Evolutionary conservation across 805 yeast species (phyloP).

Genomic region (Kodamaea neixiangensis): DNA sequence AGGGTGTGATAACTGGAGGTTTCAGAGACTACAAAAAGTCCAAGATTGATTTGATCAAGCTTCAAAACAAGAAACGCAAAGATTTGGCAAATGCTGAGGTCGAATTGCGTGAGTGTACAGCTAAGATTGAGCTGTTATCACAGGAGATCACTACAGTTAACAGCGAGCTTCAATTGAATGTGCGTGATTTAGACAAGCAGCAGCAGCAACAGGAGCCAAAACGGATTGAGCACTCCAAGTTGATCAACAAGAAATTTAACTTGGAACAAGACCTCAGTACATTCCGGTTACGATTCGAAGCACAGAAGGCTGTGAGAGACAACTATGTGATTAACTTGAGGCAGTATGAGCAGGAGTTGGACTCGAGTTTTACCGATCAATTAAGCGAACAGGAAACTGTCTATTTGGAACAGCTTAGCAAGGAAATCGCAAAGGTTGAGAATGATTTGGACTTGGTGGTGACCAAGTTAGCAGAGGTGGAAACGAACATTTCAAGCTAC

Average conservation of each 20-base stretch:
- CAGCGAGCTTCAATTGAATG: slow-evolving; percentile 39
- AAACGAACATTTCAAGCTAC: slow-evolving; percentile 46
- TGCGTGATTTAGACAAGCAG: slow-evolving; percentile 46
- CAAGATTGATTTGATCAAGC: slow-evolving; percentile 68
- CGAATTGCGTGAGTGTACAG: slow-evolving; percentile 40
- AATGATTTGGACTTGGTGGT: slow-evolving; percentile 41
- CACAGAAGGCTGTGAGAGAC: slow-evolving; percentile 34
- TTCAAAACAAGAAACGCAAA: slow-evolving; percentile 51
- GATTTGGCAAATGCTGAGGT: slow-evolving; percentile 45
- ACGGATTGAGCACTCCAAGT: slow-evolving; percentile 42
- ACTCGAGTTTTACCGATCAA: slow-evolving; percentile 53
- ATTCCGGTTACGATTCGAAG: slow-evolving; percentile 34
- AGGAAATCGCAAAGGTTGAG: slow-evolving; percentile 40
- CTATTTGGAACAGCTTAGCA: slow-evolving; percentile 37
- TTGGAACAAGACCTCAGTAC: slow-evolving; percentile 46
- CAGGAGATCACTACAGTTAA: slow-evolving; percentile 52
- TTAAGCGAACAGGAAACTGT: slow-evolving; percentile 52
- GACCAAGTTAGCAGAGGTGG: slow-evolving; percentile 43
- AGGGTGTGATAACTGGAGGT: slow-evolving; percentile 89
- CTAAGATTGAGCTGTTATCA: slow-evolving; percentile 47
- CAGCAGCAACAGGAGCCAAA: slow-evolving; percentile 44
- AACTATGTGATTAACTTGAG: slow-evolving; percentile 38
- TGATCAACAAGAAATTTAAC: slow-evolving; percentile 42
- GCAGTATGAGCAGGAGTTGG: slow-evolving; percentile 51
- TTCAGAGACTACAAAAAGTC: slow-evolving; percentile 67